Evolutionary conservation across 148 eudicot genomes (phyloP), one percentile per base, ranked within the genome.

Genomic region (Chenopodium album): DNA sequence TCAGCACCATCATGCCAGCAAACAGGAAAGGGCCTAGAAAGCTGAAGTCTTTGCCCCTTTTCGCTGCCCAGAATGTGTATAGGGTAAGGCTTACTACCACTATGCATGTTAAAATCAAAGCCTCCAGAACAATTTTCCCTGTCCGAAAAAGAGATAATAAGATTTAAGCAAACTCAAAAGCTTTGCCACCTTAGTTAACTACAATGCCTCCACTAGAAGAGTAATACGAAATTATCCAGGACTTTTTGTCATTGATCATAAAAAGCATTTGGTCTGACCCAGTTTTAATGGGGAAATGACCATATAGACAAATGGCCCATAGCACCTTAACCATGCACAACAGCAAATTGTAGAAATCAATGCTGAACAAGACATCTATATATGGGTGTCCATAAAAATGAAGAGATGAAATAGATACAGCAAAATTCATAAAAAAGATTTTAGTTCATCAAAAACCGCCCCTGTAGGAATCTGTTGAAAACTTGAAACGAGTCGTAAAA

Each of bases 31-130:
- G 90, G 73, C 86, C 87, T 10, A 90, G 81, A 68, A 90, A 88
- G 67, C 81, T 72, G 77, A 90, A 90, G 77, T 90, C 90, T 29
- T 64, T 48, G 48, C 90, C 92, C 71, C 88, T 76, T 76, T 81
- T 85, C 2, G 88, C 87, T 31, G 89, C 92, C 85, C 85, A 81
- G 80, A 90, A 88, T 75, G 90, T 90, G 82, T 85, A 90, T 1
- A 83, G 50, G 1, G 90, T 88, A 10, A 90, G 85, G 60, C 79
- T 77, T 66, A 87, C 68, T 2, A 81, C 84, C 22, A 87, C 90
- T 0, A 88, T 84, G 44, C 85, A 59, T 50, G 90, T 88, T 63
- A 88, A 63, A 4, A 89, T 84, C 50, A 85, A 88, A 75, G 93
- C 92, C 74, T 83, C 77, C 82, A 89, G 80, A 19, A 89, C 80